A percentile compares a stretch with the other conserved stretches of the same genome.
Conservation (phyloP, 2,329 filamentous ascomycete species). For the Didymella pomorum region DNA sequence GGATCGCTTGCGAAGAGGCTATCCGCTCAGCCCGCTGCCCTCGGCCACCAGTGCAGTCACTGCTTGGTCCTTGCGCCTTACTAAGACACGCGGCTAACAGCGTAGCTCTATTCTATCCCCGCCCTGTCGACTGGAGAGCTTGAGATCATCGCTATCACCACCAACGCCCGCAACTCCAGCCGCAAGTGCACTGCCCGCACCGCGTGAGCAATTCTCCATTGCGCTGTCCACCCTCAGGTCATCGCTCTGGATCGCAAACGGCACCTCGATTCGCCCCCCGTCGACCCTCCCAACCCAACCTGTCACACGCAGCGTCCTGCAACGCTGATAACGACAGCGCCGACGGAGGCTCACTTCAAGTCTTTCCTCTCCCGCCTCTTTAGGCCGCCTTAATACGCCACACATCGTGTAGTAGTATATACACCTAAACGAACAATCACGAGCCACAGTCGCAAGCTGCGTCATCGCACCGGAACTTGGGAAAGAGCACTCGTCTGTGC, state of each 20-base stretch:
- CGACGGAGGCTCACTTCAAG: conserved; percentile 56
- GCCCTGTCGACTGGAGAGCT: conserved; percentile 34
- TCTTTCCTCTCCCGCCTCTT: conserved; percentile 56
- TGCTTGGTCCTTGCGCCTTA: conserved; percentile 29
- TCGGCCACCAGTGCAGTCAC: conserved; percentile 29
- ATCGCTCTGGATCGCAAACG: conserved; percentile 52
- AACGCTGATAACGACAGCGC: conserved; percentile 48
- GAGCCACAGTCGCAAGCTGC: conserved; percentile 28
- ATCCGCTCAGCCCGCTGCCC: conserved; percentile 33
- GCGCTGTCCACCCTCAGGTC: conserved; percentile 25
- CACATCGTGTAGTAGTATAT: conserved; percentile 4
- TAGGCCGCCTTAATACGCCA: conserved; percentile 53
- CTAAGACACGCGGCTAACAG: conserved; percentile 37
- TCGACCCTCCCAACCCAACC: conserved; percentile 42
- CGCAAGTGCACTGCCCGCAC: conserved; percentile 29
- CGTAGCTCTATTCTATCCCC: conserved; percentile 35
- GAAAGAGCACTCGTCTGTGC: conserved; percentile 28
- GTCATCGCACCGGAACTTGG: conserved; percentile 24
- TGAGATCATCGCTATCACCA: conserved; percentile 37
- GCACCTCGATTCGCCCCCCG: conserved; percentile 44
- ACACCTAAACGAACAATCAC: conserved; percentile 10
- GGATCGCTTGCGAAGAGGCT: conserved; percentile 26
- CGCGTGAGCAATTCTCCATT: conserved; percentile 24
- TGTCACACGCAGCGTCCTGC: conserved; percentile 40
- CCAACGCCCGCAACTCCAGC: conserved; percentile 22